Conservation (phyloP, 306 rosid genomes). For the Comarum palustre region DNA sequence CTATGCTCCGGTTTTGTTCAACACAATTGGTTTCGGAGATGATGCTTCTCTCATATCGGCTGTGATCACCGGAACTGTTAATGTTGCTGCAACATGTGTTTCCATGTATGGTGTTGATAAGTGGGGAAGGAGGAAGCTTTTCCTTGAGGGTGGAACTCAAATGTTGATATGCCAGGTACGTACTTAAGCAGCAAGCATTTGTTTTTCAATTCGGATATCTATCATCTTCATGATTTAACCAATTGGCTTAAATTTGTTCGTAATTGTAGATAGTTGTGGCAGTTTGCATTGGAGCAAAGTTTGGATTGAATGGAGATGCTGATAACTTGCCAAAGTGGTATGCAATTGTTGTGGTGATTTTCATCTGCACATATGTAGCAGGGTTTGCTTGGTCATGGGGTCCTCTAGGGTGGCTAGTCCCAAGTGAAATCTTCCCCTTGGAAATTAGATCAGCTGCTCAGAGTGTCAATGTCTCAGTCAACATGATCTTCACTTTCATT, state of each 20-base stretch:
- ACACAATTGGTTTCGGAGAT: slow-evolving; percentile 62
- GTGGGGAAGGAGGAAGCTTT: slow-evolving; percentile 86
- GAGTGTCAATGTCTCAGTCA: slow-evolving; percentile 73
- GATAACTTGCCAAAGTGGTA: slow-evolving; percentile 82
- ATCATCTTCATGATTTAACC: too few relatives aligned
- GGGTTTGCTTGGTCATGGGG: slow-evolving; percentile 99
- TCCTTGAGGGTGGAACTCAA: slow-evolving; percentile 77
- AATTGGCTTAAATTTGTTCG: not conserved
- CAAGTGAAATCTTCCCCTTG: slow-evolving; percentile 87
- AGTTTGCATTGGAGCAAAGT: slow-evolving; percentile 66
- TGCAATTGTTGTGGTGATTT: slow-evolving; percentile 76
- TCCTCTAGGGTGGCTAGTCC: slow-evolving; percentile 92
- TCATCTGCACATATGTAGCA: slow-evolving; percentile 81
- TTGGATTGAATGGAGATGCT: slow-evolving; percentile 62
- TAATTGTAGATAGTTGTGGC: slow-evolving; percentile 48
- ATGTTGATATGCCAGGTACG: slow-evolving; percentile 92
- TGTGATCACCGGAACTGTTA: slow-evolving; percentile 80
- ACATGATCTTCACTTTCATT: slow-evolving; percentile 80
- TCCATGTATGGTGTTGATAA: slow-evolving; percentile 85
- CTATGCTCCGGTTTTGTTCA: slow-evolving; percentile 76
- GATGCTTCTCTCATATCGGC: slow-evolving; percentile 84
- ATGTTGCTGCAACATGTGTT: slow-evolving; percentile 59
- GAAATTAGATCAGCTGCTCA: slow-evolving; percentile 94
- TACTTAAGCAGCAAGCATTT: slow-evolving; percentile 8
- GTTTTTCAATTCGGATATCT: not conserved